Evolutionary conservation across 2,329 filamentous ascomycete genomes (phyloP).

Genomic region (Pestalotiopsis sp.): DNA sequence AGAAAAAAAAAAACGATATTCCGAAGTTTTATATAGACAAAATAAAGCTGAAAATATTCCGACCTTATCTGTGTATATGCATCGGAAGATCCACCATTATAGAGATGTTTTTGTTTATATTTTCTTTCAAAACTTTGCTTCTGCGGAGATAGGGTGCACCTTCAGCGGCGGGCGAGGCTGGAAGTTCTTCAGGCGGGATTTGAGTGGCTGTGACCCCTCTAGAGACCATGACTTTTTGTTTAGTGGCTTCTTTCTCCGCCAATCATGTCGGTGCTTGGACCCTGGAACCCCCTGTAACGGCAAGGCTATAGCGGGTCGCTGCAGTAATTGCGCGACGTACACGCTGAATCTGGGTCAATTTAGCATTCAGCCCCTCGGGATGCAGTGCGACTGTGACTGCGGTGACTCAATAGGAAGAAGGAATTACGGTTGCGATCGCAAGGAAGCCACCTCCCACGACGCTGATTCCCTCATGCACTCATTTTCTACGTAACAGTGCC

Average conservation of each 20-base stretch:
- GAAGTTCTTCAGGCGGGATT: no score
- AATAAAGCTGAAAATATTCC: no score
- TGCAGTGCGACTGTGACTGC: slow-evolving; percentile 10
- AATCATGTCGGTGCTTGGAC: neutral
- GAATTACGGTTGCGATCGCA: slow-evolving; percentile 1
- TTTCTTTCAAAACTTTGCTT: no score
- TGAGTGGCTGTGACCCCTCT: no score
- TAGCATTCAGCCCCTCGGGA: slow-evolving; percentile 2
- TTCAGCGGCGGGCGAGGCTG: no score
- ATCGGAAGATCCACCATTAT: no score
- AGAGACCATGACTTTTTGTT: no score
- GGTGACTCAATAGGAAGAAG: slow-evolving; percentile 9
- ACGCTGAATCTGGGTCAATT: neutral
- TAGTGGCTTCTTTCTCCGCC: neutral
- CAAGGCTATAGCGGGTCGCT: slow-evolving; percentile 1
- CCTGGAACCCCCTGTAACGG: neutral
- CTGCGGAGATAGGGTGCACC: no score
- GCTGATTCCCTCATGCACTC: slow-evolving; percentile 6
- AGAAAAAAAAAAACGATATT: no score
- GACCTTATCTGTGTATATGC: no score
- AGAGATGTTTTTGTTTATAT: no score
- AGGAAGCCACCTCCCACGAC: slow-evolving; percentile 9
- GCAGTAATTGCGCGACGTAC: neutral
- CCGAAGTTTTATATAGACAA: no score
- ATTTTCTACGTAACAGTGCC: slow-evolving; percentile 12